Evolutionary conservation across 768 basidiomycete species (phyloP).

Genomic region (Russula earlei): DNA sequence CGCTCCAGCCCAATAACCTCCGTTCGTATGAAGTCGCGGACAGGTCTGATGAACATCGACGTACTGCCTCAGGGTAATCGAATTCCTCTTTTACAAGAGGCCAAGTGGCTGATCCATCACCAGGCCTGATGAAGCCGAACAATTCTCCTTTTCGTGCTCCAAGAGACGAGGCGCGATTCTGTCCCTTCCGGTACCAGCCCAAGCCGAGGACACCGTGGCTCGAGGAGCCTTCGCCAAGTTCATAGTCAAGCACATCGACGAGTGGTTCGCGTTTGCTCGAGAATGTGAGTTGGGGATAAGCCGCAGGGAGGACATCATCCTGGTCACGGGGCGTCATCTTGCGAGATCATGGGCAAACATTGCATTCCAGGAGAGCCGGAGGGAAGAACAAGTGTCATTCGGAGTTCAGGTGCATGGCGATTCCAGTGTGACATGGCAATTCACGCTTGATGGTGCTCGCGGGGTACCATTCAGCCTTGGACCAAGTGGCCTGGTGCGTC

Average conservation of each 20-base stretch:
- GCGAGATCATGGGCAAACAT: neutral
- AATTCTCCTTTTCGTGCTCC: neutral
- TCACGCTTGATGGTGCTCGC: neutral
- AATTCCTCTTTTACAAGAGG: too few species aligned
- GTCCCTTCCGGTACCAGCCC: neutral
- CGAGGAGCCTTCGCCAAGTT: neutral
- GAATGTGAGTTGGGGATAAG: neutral
- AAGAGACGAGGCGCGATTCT: neutral
- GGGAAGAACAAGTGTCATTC: neutral
- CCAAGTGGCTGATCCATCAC: neutral
- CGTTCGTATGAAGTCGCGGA: neutral
- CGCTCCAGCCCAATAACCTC: neutral
- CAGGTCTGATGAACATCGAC: too few species aligned
- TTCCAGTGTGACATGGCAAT: neutral
- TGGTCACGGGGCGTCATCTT: neutral
- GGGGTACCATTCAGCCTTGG: neutral
- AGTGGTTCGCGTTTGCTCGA: neutral
- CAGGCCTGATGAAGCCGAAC: neutral
- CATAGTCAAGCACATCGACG: neutral
- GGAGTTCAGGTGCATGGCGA: neutral
- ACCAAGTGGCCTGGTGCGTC: neutral
- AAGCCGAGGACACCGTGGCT: neutral
- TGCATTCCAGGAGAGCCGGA: neutral
- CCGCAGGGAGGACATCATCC: neutral
- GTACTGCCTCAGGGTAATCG: too few species aligned